phyloP scores from a whole-genome alignment of 208 protist genomes.

The Endotrypanum monterogeii region DNA sequence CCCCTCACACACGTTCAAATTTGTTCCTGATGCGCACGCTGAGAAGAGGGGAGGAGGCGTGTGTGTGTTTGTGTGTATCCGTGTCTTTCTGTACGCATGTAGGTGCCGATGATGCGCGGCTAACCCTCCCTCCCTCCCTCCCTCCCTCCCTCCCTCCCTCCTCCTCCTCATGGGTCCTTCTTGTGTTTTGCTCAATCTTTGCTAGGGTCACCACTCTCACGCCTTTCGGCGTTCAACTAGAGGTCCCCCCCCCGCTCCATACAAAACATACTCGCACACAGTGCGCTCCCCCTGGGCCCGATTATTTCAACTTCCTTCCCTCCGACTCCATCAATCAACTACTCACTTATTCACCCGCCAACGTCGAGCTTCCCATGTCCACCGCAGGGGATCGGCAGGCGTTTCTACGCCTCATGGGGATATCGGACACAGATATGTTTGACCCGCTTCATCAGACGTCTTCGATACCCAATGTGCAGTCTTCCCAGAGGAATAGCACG shows the following conservation, averaged over 20 bases:
- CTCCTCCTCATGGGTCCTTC: background rate
- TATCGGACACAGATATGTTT: constrained; percentile 67
- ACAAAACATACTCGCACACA: background rate
- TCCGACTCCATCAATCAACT: too few species aligned
- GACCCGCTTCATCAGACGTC: constrained; percentile 38
- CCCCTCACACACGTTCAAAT: background rate
- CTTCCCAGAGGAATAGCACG: background rate
- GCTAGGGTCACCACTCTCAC: background rate
- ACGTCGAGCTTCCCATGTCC: constrained; percentile 17
- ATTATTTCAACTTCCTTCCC: constrained; percentile 6
- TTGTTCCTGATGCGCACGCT: background rate
- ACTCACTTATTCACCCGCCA: too few species aligned
- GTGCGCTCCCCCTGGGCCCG: background rate
- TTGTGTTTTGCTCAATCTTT: background rate
- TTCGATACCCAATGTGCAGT: background rate
- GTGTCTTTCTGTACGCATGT: constrained; percentile 1
- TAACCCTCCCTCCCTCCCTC: background rate
- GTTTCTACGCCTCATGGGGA: constrained; percentile 81
- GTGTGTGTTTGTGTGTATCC: background rate
- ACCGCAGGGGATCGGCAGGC: constrained; percentile 48
- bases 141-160: background rate
- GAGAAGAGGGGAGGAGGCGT: background rate
- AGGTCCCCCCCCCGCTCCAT: background rate
- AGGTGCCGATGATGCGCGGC: background rate
- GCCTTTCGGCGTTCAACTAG: background rate